A percentile compares a stretch with the other conserved stretches of the same genome.
phyloP scores from a whole-genome alignment of 2,329 filamentous ascomycete species.

The Colletotrichum sidae region DNA sequence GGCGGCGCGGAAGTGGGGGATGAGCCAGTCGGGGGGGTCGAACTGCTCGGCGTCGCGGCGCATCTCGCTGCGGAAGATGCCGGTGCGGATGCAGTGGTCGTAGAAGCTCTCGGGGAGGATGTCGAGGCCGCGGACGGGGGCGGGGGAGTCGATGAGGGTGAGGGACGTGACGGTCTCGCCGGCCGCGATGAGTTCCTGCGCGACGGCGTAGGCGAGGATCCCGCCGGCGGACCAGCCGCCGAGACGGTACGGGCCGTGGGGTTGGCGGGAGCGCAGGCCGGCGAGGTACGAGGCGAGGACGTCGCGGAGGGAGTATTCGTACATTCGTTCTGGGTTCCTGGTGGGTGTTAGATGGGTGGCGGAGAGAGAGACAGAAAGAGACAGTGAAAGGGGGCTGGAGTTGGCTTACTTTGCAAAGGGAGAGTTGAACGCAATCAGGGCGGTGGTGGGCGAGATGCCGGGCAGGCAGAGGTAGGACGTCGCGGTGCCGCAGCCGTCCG shows the following conservation, averaged over 20 bases:
- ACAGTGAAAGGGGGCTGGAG: constrained; percentile 52
- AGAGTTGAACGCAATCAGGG: constrained; percentile 67
- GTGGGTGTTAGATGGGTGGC: too few species aligned
- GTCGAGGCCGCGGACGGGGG: constrained; percentile 72
- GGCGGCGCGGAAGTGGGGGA: constrained; percentile 78
- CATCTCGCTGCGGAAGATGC: constrained; percentile 70
- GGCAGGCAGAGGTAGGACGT: constrained; percentile 75
- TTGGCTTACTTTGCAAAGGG: constrained; percentile 71
- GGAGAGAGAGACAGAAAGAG: constrained; percentile 54
- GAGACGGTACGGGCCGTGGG: constrained; percentile 74
- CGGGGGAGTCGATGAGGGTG: constrained; percentile 75
- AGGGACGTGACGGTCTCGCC: constrained; percentile 70
- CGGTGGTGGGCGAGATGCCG: constrained; percentile 60
- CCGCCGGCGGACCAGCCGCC: constrained; percentile 84
- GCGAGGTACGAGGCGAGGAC: constrained; percentile 49
- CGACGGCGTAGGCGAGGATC: constrained; percentile 76
- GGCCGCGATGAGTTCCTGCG: constrained; percentile 67
- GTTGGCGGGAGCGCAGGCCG: constrained; percentile 77
- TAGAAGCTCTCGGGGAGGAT: constrained; percentile 73
- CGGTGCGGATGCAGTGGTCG: constrained; percentile 78
- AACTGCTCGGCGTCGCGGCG: constrained; percentile 52
- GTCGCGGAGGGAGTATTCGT: constrained; percentile 1
- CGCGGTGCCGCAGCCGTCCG: constrained; percentile 68
- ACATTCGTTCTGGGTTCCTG: constrained; percentile 5
- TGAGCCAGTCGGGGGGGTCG: constrained; percentile 74